phyloP scores from a whole-genome alignment of 1,139 yeast species.

The Nakaseomyces nivariensis region DNA sequence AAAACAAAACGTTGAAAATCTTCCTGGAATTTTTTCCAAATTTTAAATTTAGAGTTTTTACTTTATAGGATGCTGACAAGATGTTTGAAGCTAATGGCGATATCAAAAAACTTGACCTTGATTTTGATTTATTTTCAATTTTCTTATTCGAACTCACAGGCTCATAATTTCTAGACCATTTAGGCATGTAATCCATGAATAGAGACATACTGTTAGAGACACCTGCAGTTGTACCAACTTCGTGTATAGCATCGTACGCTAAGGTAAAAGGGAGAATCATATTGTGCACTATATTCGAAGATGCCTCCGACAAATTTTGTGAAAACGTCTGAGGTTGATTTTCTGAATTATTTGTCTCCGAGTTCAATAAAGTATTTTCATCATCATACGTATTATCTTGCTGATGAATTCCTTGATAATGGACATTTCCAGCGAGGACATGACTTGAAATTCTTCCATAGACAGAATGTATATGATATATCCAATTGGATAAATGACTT shows the following conservation, averaged over 20 bases:
- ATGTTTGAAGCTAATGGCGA: conserved; percentile 21
- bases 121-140: neutral
- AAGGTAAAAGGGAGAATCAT: conserved; percentile 25
- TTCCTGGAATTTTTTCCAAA: conserved; percentile 9
- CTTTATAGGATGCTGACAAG: conserved; percentile 21
- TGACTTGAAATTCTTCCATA: conserved; percentile 25
- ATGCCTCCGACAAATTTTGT: conserved; percentile 6
- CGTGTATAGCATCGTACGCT: conserved; percentile 29
- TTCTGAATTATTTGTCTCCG: neutral
- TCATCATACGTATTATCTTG: neutral
- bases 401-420: conserved; percentile 12
- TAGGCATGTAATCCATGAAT: conserved; percentile 23
- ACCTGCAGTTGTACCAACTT: conserved; percentile 29
- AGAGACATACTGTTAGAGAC: conserved; percentile 24
- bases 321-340: neutral
- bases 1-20: conserved; percentile 20
- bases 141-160: neutral
- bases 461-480: conserved; percentile 23
- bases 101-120: conserved; percentile 22
- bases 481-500: conserved; percentile 26
- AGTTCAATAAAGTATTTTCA: neutral
- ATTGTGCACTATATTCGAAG: conserved; percentile 20
- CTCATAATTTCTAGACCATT: neutral
- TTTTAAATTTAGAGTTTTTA: conserved; percentile 15
- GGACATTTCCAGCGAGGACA: conserved; percentile 24